Conservation (phyloP, 495 filamentous ascomycete species). For the Daldinia concentrica region DNA sequence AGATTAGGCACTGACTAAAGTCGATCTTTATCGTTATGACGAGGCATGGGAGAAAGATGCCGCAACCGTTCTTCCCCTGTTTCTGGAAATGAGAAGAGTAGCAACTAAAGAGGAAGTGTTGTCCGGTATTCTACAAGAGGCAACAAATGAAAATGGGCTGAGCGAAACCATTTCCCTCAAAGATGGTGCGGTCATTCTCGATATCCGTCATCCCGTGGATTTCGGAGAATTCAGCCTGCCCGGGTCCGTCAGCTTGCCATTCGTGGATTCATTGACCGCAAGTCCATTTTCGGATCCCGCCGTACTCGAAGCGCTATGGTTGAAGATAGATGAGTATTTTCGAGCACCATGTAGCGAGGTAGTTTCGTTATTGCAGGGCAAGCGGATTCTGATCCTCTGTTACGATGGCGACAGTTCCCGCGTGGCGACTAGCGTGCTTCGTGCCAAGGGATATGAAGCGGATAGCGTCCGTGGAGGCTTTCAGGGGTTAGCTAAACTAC, state of each 20-base stretch:
- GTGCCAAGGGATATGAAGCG: slow-evolving; percentile 60
- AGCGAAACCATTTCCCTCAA: slow-evolving; percentile 24
- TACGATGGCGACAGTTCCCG: slow-evolving; percentile 64
- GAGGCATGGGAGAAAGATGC: slow-evolving; percentile 60
- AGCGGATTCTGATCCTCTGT: slow-evolving; percentile 60
- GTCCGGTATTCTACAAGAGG: slow-evolving; percentile 16
- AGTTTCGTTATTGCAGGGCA: slow-evolving; percentile 39
- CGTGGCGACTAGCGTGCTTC: slow-evolving; percentile 62
- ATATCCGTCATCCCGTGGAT: slow-evolving; percentile 53
- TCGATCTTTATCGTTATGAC: slow-evolving; percentile 65
- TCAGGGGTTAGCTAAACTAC: slow-evolving; percentile 13
- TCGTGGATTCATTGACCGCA: slow-evolving; percentile 44
- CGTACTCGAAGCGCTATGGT: slow-evolving; percentile 58
- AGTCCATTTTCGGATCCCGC: slow-evolving; percentile 58
- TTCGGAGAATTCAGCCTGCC: slow-evolving; percentile 58
- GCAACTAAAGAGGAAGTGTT: slow-evolving; percentile 26
- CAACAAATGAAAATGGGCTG: background rate
- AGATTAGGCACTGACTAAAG: slow-evolving; percentile 55
- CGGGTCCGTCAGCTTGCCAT: slow-evolving; percentile 56
- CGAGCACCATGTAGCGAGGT: slow-evolving; percentile 34
- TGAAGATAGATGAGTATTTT: slow-evolving; percentile 51
- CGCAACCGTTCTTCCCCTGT: slow-evolving; percentile 50
- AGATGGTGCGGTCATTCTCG: slow-evolving; percentile 46
- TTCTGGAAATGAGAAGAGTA: slow-evolving; percentile 46
- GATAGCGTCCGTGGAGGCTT: slow-evolving; percentile 61